phyloP scores from a whole-genome alignment of 2,329 filamentous ascomycete genomes.

The Monosporascus sp. region DNA sequence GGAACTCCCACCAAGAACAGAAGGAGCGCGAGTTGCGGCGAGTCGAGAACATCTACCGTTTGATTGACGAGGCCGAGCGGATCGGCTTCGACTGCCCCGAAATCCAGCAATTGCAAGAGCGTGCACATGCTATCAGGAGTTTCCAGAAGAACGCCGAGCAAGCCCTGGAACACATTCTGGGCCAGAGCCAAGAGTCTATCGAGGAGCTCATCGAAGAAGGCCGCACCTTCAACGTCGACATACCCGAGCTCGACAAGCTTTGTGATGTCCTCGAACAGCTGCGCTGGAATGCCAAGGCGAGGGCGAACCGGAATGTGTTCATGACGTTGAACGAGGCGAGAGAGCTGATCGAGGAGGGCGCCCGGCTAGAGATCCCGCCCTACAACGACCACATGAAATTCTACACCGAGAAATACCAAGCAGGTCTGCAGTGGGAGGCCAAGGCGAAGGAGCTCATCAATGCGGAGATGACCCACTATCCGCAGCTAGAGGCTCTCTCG shows the following conservation, averaged over 20 bases:
- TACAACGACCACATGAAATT: slow-evolving; percentile 75
- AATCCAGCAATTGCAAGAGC: slow-evolving; percentile 78
- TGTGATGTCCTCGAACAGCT: slow-evolving; percentile 77
- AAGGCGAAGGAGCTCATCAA: slow-evolving; percentile 90
- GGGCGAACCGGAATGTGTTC: slow-evolving; percentile 55
- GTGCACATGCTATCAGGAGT: slow-evolving; percentile 74
- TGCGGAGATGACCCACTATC: slow-evolving; percentile 89
- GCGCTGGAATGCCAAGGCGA: slow-evolving; percentile 80
- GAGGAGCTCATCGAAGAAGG: slow-evolving; percentile 90
- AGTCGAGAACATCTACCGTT: slow-evolving; percentile 79
- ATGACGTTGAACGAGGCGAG: slow-evolving; percentile 74
- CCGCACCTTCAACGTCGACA: slow-evolving; percentile 83
- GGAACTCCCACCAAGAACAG: slow-evolving; percentile 53
- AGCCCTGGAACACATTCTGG: slow-evolving; percentile 61
- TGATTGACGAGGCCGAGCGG: slow-evolving; percentile 77
- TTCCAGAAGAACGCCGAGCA: slow-evolving; percentile 74
- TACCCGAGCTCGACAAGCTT: slow-evolving; percentile 79
- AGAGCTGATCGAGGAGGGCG: slow-evolving; percentile 71
- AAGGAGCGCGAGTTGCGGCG: slow-evolving; percentile 87
- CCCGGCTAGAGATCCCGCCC: slow-evolving; percentile 69
- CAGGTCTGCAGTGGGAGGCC: slow-evolving; percentile 82
- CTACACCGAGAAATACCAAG: slow-evolving; percentile 69
- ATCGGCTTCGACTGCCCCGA: slow-evolving; percentile 93
- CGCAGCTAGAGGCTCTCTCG: slow-evolving; percentile 87
- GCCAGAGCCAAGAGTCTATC: slow-evolving; percentile 65